Conservation (phyloP, 805 yeast genomes). For the Metschnikowia proteae region DNA sequence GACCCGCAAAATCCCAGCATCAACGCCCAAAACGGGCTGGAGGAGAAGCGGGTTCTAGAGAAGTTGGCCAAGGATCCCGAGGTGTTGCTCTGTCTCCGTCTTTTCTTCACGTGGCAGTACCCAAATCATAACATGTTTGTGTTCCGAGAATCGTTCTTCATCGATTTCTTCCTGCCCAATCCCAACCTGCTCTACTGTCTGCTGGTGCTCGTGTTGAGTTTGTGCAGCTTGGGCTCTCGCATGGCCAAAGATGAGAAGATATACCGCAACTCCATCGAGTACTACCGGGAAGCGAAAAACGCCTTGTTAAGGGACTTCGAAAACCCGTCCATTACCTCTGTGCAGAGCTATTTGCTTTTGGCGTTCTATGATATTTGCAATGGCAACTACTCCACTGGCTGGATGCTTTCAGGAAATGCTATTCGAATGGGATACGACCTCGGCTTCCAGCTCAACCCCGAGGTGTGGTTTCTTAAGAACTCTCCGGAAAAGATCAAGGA, state of each 20-base stretch:
- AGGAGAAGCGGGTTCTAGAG: conserved; percentile 15
- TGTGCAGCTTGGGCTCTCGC: conserved; percentile 57
- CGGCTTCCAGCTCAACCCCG: conserved; percentile 60
- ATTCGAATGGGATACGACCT: conserved; percentile 62
- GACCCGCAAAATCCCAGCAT: conserved; percentile 30
- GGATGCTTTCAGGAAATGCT: conserved; percentile 62
- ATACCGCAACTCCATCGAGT: conserved; percentile 39
- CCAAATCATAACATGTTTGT: conserved; percentile 61
- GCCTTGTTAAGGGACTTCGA: conserved; percentile 40
- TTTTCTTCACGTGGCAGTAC: conserved; percentile 62
- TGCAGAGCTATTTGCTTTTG: conserved; percentile 55
- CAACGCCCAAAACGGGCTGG: conserved; percentile 18
- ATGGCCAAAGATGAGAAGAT: conserved; percentile 43
- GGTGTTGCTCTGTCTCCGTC: conserved; percentile 33
- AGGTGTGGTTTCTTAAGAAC: conserved; percentile 51
- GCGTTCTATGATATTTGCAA: conserved; percentile 61
- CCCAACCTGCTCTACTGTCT: conserved; percentile 53
- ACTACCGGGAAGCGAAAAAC: conserved; percentile 46
- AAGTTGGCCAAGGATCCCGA: conserved; percentile 15
- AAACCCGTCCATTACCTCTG: conserved; percentile 49
- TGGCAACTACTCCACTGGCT: conserved; percentile 55
- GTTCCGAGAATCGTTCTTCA: conserved; percentile 59
- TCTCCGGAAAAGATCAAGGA: conserved; percentile 37
- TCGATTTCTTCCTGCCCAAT: conserved; percentile 57
- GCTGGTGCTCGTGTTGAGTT: conserved; percentile 48